phyloP scores from a whole-genome alignment of 2,329 filamentous ascomycete genomes.

The Fusarium equiseti region DNA sequence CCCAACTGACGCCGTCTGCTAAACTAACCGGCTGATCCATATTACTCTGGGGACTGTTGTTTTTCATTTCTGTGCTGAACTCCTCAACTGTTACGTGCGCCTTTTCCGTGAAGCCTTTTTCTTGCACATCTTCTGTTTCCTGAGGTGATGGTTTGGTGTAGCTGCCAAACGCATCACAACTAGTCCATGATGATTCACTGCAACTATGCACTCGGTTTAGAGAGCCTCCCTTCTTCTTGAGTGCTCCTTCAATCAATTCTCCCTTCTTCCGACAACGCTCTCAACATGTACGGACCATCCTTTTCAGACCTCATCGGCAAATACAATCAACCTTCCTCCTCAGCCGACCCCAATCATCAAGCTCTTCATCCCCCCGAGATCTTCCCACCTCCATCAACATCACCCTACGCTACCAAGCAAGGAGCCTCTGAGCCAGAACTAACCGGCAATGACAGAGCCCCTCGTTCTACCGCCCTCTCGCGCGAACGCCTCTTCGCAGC shows the following conservation, averaged over 20 bases:
- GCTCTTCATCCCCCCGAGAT: conserved; percentile 6
- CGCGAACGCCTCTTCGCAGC: conserved; percentile 46
- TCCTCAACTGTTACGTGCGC: accelerated
- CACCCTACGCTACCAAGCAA: background rate
- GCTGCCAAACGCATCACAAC: accelerated
- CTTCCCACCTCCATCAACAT: background rate
- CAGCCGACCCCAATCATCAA: background rate
- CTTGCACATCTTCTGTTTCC: accelerated
- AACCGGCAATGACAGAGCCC: conserved; percentile 3
- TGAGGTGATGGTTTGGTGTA: accelerated
- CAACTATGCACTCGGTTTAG: no score
- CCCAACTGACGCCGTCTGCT: background rate
- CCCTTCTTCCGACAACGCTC: accelerated
- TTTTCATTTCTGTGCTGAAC: background rate
- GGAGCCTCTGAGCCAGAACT: conserved; percentile 19
- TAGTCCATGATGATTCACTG: conserved; percentile 21
- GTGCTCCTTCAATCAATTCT: accelerated
- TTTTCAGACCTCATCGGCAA: no score
- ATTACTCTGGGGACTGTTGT: accelerated
- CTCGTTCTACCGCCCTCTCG: conserved; percentile 26
- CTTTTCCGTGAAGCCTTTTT: background rate
- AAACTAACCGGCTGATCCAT: background rate
- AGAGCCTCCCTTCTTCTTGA: no score
- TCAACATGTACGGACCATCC: background rate
- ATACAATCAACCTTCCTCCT: background rate